Evolutionary conservation across 805 yeast species (phyloP), one percentile per base, ranked within the genome.

Genomic region (Metschnikowia koreensis): DNA sequence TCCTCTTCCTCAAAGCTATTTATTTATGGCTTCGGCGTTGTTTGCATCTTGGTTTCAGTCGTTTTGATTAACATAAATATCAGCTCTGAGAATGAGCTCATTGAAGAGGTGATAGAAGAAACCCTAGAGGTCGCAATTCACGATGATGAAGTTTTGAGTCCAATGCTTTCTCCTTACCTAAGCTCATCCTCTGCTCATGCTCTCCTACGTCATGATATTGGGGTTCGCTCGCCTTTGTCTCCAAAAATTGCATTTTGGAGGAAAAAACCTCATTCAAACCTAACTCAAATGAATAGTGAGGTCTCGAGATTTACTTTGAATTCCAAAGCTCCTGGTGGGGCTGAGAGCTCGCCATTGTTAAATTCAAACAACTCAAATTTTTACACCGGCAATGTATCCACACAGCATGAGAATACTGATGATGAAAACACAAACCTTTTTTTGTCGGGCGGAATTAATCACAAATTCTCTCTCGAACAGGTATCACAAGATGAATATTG

Each of bases 71-170:
- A 78, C 57, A 54, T 77, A 29, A 71, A 73, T 44, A 52, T 73
- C n/a, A 60, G 66, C 10, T 67, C 75, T 7, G 81, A 78, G 53
- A 69, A 75, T 47, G 81, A 78, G 36, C 63, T 69, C 6, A 73
- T 76, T 7, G 76, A 76, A 41, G 73, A 70, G 26, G 79, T 79
- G 5, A 75, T 80, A 12, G 82, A 77, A 29, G 75, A 68, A 7
- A 76, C 81, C 1, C 61, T 80, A 8, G 79, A 72, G 48, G 78
- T 75, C 41, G 82, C 82, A 2, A 75, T 80, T 6, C 61, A 61
- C 27, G 63, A 70, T 29, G 81, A 80, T 58, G 81, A 74, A 51
- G 60, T 69, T 29, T 60, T 80, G 42, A 71, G 79, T 5, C 81
- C 82, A 0, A 55, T 78, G 0, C 63, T 80, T 38, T 72, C 81